Evolutionary conservation across 106 monocot genomes (phyloP).

Genomic region (Allium cepa): DNA sequence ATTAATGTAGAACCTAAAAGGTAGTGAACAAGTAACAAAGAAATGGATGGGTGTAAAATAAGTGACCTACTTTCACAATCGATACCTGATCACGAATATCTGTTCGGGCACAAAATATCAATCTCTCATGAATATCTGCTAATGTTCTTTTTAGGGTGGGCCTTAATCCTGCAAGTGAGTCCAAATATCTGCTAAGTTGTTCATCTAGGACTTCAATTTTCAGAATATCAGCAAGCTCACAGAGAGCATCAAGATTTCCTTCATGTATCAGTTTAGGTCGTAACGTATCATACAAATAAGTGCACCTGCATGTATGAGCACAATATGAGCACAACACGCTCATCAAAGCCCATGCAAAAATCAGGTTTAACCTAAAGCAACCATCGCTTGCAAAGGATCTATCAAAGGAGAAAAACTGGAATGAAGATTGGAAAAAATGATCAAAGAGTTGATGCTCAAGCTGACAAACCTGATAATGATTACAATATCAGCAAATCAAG

Average conservation of each 20-base stretch:
- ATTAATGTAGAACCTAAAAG: neutral
- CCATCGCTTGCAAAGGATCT: slow-evolving; percentile 71
- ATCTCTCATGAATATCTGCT: too few relatives aligned
- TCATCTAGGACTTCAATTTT: slow-evolving; percentile 94
- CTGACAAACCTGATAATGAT: too few relatives aligned
- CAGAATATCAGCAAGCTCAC: slow-evolving; percentile 92
- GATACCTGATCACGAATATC: slow-evolving; percentile 93
- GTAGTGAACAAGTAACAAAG: neutral
- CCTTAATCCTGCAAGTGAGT: slow-evolving; percentile 74
- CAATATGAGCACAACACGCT: neutral
- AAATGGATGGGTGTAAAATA: too few relatives aligned
- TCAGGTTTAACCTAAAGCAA: neutral
- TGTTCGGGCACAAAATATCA: too few relatives aligned
- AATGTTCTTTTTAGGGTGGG: slow-evolving; percentile 78
- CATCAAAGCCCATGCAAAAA: neutral
- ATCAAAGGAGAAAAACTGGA: slow-evolving; percentile 78
- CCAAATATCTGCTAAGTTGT: slow-evolving; percentile 69
- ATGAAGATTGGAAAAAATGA: slow-evolving; percentile 85
- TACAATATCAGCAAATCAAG: too few relatives aligned
- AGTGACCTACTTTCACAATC: neutral
- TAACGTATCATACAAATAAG: too few relatives aligned
- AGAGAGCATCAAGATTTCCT: too few relatives aligned
- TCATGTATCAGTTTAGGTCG: too few relatives aligned
- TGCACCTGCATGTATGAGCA: slow-evolving; percentile 52
- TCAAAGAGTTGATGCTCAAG: too few relatives aligned